Conservation (phyloP, 495 filamentous ascomycete species). For the Parathielavia hyrcaniae region DNA sequence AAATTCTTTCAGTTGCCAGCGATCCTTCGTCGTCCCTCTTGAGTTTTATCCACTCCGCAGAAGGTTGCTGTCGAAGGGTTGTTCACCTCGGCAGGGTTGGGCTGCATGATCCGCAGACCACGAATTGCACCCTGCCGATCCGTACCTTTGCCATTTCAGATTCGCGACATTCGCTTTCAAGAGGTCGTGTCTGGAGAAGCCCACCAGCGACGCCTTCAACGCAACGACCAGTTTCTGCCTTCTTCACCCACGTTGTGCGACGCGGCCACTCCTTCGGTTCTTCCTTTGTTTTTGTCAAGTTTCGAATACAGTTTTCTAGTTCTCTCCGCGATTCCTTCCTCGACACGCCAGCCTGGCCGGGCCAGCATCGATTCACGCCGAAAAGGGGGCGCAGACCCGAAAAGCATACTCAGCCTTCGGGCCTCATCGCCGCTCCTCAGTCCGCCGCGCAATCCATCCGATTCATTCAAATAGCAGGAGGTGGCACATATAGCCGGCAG, state of each 20-base stretch:
- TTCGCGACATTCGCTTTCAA: neutral
- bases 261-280: neutral
- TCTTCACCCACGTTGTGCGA: neutral
- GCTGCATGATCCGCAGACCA: constrained; percentile 23
- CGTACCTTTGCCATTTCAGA: constrained; percentile 9
- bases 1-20: constrained; percentile 17
- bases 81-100: constrained; percentile 6
- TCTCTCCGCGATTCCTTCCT: neutral
- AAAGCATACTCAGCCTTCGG: neutral
- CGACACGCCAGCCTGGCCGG: neutral
- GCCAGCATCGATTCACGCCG: neutral
- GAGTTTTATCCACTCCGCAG: neutral
- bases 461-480: neutral
- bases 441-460: neutral
- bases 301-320: neutral
- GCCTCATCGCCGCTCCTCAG: neutral
- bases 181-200: neutral
- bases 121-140: constrained; percentile 18
- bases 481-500: neutral
- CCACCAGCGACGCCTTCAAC: neutral
- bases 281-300: neutral
- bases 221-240: neutral
- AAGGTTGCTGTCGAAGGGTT: neutral
- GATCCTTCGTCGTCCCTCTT: constrained; percentile 4
- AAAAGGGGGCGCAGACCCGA: neutral